phyloP scores from a whole-genome alignment of 805 yeast genomes.

The Candida nanaspora region DNA sequence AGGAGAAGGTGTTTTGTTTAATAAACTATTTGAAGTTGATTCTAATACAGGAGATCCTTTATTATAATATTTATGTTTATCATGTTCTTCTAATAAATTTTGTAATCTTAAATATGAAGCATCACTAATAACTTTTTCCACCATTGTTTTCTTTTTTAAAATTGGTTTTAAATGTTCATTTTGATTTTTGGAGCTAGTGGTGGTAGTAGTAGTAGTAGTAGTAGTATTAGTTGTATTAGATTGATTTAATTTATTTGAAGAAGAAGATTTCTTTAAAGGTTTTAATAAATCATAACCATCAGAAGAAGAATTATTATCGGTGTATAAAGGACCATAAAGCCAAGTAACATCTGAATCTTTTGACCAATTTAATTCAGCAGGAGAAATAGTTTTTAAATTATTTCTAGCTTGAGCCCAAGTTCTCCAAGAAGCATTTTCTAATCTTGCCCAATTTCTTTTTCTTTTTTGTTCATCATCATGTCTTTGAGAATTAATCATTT shows the following conservation, averaged over 20 bases:
- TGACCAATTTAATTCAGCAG: slow-evolving; percentile 91
- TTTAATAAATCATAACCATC: background rate
- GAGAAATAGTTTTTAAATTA: slow-evolving; percentile 70
- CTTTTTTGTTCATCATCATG: slow-evolving; percentile 38
- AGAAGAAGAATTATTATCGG: slow-evolving; percentile 7
- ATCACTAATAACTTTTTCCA: slow-evolving; percentile 70
- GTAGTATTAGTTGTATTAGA: background rate
- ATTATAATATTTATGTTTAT: slow-evolving; percentile 15
- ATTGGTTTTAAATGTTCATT: slow-evolving; percentile 63
- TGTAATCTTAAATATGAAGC: slow-evolving; percentile 29
- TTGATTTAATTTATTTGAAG: background rate
- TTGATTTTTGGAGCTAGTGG: slow-evolving; percentile 4
- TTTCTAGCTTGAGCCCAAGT: slow-evolving; percentile 91
- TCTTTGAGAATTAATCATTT: slow-evolving; percentile 9
- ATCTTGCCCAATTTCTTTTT: slow-evolving; percentile 45
- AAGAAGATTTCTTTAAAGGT: background rate
- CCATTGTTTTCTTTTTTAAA: slow-evolving; percentile 76
- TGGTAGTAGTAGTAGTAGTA: slow-evolving; percentile 5
- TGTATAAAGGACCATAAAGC: slow-evolving; percentile 81
- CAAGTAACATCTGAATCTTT: slow-evolving; percentile 97
- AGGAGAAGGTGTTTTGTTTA: slow-evolving; percentile 8
- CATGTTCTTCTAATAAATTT: slow-evolving; percentile 20
- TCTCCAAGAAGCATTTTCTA: slow-evolving; percentile 90
- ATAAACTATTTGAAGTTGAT: slow-evolving; percentile 13
- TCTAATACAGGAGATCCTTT: slow-evolving; percentile 28